Evolutionary conservation across 176 grass and related monocot species (phyloP), one percentile per base, ranked within the genome.

Genomic region (Musa schizocarpa): DNA sequence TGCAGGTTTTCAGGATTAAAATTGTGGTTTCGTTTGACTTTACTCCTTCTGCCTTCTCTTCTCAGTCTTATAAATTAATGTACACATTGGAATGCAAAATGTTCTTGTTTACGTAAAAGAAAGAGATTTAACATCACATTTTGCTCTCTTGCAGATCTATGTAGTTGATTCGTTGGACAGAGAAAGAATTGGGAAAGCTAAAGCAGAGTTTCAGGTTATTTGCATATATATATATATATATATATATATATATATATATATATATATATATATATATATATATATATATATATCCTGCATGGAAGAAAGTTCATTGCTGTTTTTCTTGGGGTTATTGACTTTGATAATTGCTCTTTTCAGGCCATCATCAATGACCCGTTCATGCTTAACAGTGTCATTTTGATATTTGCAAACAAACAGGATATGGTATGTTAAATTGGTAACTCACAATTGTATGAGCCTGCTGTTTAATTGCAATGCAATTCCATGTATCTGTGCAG

Each of bases 101-200:
- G 17, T 63, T 9, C 21, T 63, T 85, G 17, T 48, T 77, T 69
- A 22, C 75, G 48, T 21, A 81, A 62, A 53, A 43, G 34, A 3
- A 29, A 43, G 3, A 43, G 34, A 43, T 43, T 43, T 43, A 43
- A 43, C 34, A 43, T 43, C 34, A 6, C 34, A 43, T 43, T 43
- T 43, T 43, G 24, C 34, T 43, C 34, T 43, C 43, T 88, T 80
- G 70, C 85, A 92, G 93, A 92, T 96, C 26, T 96, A 96, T 79
- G 93, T 92, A 17, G 87, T 96, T 55, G 93, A 96, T 85, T 96
- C 93, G 13, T 83, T 96, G 85, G 93, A 96, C 73, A 92, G 93
- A 88, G 93, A 96, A 80, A 90, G 93, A 68, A 96, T 96, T 57
- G 74, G 54, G 79, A 86, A 88, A 22, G 93, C 93, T n/a, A 78